A percentile compares a stretch with the other conserved stretches of the same genome.
Conservation (phyloP, 2,329 filamentous ascomycete genomes). For the Fusarium siculi region DNA sequence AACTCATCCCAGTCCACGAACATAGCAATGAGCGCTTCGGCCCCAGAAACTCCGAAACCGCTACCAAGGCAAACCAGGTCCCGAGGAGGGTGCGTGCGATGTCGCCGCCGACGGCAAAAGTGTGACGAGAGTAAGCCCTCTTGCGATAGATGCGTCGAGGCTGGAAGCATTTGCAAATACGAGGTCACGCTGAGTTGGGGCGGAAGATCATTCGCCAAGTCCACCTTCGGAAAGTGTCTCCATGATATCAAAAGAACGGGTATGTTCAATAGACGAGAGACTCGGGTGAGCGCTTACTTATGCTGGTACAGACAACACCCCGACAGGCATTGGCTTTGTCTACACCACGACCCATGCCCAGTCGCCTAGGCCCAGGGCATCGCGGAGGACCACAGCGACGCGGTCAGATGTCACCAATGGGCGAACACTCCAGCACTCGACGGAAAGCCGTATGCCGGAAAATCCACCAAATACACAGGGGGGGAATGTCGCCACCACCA, state of each 20-base stretch:
- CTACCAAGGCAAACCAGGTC: conserved; percentile 13
- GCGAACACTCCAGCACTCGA: too few relatives aligned
- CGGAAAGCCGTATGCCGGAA: rapidly evolving
- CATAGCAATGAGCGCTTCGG: background rate
- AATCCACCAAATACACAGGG: rapidly evolving
- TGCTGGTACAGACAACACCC: background rate
- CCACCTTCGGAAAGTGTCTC: conserved; percentile 23
- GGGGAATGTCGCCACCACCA: too few relatives aligned
- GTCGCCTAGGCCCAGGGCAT: rapidly evolving
- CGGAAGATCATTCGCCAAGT: conserved; percentile 27
- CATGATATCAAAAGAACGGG: conserved; percentile 5
- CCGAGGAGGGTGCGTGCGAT: conserved; percentile 29
- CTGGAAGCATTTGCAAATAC: conserved; percentile 19
- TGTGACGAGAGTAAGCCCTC: conserved; percentile 32
- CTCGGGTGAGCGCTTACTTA: background rate
- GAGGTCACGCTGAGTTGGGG: conserved; percentile 25
- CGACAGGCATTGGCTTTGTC: conserved; percentile 8
- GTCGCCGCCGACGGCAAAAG: conserved; percentile 27
- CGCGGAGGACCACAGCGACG: background rate
- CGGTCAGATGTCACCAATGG: background rate
- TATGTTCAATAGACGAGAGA: background rate
- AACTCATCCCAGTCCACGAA: background rate
- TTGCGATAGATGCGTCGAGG: conserved; percentile 21
- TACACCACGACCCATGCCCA: background rate
- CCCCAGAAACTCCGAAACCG: background rate